Evolutionary conservation across 495 filamentous ascomycete species (phyloP).

Genomic region (Delitschia confertaspora): DNA sequence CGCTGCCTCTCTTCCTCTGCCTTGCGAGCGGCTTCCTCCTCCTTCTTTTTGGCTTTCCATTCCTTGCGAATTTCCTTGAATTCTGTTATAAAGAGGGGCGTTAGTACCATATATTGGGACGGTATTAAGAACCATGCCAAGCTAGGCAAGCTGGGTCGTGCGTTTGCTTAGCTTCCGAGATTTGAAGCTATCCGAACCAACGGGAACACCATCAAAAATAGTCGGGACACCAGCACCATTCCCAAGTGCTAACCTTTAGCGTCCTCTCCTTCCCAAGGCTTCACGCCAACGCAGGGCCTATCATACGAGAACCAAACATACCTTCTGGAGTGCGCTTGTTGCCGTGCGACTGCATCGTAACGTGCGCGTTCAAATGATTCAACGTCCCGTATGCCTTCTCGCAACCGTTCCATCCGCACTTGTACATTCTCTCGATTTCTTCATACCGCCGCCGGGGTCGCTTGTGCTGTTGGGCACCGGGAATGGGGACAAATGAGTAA

Average conservation of each 20-base stretch:
- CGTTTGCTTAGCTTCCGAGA: constrained; percentile 26
- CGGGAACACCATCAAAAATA: constrained; percentile 29
- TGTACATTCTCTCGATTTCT: constrained; percentile 99
- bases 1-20: constrained; percentile 82
- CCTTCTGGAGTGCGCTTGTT: constrained; percentile 92
- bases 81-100: constrained; percentile 51
- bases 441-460: constrained; percentile 89
- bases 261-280: constrained; percentile 1
- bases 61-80: constrained; percentile 99
- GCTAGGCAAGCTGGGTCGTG: constrained; percentile 24
- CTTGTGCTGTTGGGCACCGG: constrained; percentile 95
- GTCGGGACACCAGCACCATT: constrained; percentile 28
- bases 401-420: constrained; percentile 96
- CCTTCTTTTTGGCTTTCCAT: constrained; percentile 99
- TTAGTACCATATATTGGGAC: constrained; percentile 27
- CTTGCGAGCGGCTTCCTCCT: constrained; percentile 86
- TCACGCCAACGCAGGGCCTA: background rate
- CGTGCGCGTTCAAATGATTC: constrained; percentile 93
- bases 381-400: constrained; percentile 96
- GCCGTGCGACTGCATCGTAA: constrained; percentile 96
- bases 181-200: constrained; percentile 28
- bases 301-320: constrained; percentile 40
- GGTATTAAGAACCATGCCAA: constrained; percentile 21
- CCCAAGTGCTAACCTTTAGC: constrained; percentile 20
- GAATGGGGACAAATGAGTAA: constrained; percentile 97